phyloP scores from a whole-genome alignment of 208 protist genomes.

The Trypanosoma avium region DNA sequence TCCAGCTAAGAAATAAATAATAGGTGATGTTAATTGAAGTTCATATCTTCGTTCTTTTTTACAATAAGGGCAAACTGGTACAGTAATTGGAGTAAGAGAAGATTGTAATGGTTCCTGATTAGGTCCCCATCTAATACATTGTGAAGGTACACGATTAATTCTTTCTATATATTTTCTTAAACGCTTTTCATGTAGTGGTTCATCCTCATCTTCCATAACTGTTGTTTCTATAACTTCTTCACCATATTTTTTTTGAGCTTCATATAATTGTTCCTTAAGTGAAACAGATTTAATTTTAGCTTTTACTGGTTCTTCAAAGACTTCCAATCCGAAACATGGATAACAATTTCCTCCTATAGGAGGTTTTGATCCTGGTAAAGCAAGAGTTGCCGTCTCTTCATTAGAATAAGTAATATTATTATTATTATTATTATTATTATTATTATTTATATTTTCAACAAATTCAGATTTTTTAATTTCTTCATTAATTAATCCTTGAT shows the following conservation, averaged over 20 bases:
- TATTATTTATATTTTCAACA: background rate
- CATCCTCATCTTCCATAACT: constrained; percentile 70
- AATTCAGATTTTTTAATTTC: too few relatives aligned
- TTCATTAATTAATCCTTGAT: too few relatives aligned
- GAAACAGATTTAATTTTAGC: constrained; percentile 27
- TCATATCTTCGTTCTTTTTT: constrained; percentile 64
- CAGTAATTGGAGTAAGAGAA: constrained; percentile 22
- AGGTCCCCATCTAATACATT: constrained; percentile 88
- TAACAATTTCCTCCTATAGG: constrained; percentile 46
- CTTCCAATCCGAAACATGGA: constrained; percentile 60
- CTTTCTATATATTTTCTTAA: constrained; percentile 78
- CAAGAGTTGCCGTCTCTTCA: constrained; percentile 32
- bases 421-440: background rate
- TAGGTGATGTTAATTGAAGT: constrained; percentile 77
- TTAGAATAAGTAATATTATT: background rate
- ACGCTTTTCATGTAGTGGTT: constrained; percentile 58
- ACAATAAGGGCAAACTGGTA: constrained; percentile 65
- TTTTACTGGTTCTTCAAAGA: constrained; percentile 65
- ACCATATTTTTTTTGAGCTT: constrained; percentile 52
- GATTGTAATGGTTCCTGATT: constrained; percentile 61
- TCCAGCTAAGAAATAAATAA: constrained; percentile 82
- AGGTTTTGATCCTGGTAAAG: constrained; percentile 26
- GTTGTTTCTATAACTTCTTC: constrained; percentile 62
- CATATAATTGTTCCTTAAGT: constrained; percentile 50
- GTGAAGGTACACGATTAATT: constrained; percentile 64